These are phyloP conservation scores for Buxus sempervirens DNA, from an alignment of 164 flowering plant species.

Conservation along the genomic window DNA sequence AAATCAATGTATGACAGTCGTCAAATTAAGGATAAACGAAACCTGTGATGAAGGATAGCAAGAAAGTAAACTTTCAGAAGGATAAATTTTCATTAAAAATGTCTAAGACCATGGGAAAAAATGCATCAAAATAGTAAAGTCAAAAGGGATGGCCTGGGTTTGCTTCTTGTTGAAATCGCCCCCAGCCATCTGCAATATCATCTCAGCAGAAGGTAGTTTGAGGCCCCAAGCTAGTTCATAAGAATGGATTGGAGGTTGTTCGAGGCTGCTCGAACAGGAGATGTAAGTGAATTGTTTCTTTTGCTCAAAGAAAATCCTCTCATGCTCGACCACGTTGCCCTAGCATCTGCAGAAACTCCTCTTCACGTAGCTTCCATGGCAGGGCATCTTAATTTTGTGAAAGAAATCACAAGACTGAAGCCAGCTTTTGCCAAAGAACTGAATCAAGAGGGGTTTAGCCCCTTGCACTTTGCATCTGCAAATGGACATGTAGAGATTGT, in stretches of 20 bases:
- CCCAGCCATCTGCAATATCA: neutral
- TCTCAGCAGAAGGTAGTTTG: neutral
- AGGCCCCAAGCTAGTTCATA: neutral
- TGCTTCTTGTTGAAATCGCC: too few relatives aligned
- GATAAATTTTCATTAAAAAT: too few relatives aligned
- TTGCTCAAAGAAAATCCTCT: constrained; percentile 3
- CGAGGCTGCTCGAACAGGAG: constrained; percentile 2
- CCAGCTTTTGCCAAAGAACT: neutral
- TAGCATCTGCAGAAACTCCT: neutral
- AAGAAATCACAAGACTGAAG: neutral
- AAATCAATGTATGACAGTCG: too few relatives aligned
- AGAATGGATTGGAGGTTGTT: neutral
- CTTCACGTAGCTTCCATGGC: neutral
- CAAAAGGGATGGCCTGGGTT: too few relatives aligned
- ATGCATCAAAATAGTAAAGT: too few relatives aligned
- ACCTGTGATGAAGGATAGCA: too few relatives aligned
- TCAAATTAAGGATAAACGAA: too few relatives aligned
- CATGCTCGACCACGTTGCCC: neutral
- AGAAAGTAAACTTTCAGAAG: too few relatives aligned
- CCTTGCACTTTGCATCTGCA: neutral
- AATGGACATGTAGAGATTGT: neutral
- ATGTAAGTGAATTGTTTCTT: neutral
- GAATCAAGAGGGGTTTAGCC: neutral
- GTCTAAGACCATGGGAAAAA: too few relatives aligned
- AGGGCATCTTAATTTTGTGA: neutral